Evolutionary conservation across 2,329 filamentous ascomycete genomes (phyloP).

Genomic region (Colletotrichum nymphaeae): DNA sequence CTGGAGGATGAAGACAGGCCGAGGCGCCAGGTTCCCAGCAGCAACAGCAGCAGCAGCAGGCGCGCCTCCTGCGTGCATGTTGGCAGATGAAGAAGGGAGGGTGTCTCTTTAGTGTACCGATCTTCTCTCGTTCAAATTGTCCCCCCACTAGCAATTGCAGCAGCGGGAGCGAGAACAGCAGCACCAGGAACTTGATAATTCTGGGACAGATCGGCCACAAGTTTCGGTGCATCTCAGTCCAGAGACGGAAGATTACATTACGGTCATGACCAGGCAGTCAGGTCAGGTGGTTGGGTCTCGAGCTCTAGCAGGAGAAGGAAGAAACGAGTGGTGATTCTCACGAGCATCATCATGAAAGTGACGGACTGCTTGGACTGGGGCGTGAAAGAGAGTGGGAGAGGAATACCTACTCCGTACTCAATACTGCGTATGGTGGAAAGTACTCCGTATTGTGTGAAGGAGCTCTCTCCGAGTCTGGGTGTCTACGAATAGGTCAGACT

Average conservation of each 20-base stretch:
- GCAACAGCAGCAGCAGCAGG: too few species aligned
- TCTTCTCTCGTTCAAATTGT: neutral
- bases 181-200: constrained; percentile 7
- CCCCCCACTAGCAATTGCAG: neutral
- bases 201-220: constrained; percentile 27
- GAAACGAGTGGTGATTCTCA: constrained; percentile 4
- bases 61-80: neutral
- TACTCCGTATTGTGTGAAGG: neutral
- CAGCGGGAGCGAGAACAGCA: neutral
- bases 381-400: neutral
- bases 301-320: neutral
- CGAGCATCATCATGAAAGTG: neutral
- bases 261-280: neutral
- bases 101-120: neutral
- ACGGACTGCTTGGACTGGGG: neutral
- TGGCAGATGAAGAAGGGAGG: neutral
- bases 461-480: neutral
- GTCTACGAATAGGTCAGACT: too few species aligned
- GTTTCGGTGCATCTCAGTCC: constrained; percentile 25
- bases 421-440: too few species aligned
- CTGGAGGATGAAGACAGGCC: neutral
- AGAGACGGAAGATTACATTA: neutral
- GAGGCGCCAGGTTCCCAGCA: neutral
- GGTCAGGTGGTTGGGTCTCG: neutral
- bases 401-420: too few species aligned